Evolutionary conservation across 2,329 filamentous ascomycete genomes (phyloP).

Genomic region (Colletotrichum abscissum): DNA sequence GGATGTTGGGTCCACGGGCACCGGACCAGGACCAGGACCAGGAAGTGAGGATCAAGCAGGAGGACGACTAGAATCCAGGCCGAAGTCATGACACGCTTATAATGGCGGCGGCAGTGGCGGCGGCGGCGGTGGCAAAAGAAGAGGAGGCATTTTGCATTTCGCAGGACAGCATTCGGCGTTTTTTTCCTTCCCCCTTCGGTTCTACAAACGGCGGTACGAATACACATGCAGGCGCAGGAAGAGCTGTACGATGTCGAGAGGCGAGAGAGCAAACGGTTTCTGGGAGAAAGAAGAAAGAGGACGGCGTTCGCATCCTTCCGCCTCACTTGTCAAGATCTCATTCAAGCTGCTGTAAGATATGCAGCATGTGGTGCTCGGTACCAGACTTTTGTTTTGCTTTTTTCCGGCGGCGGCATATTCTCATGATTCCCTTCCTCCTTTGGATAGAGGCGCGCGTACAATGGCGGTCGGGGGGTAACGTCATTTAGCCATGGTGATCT

Average conservation of each 20-base stretch:
- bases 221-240: background rate
- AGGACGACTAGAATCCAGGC: constrained; percentile 11
- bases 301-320: constrained; percentile 7
- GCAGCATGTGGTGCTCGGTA: constrained; percentile 1
- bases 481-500: background rate
- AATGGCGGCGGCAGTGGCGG: too few relatives aligned
- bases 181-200: background rate
- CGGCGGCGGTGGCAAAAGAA: background rate
- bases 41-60: constrained; percentile 30
- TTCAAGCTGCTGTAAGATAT: constrained; percentile 23
- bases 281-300: constrained; percentile 4
- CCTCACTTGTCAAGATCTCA: background rate
- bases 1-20: constrained; percentile 92
- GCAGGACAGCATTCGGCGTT: constrained; percentile 15
- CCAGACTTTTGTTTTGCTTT: background rate
- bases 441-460: constrained; percentile 12
- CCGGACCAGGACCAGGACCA: constrained; percentile 50
- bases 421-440: constrained; percentile 26
- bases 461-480: constrained; percentile 1
- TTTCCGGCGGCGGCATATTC: constrained; percentile 7
- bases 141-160: constrained; percentile 6
- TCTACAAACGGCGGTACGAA: constrained; percentile 4
- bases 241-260: constrained; percentile 28
- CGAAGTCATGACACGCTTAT: background rate
- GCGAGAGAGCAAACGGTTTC: constrained; percentile 7